These are phyloP conservation scores for Apiospora arundinis DNA, from an alignment of 2,329 filamentous ascomycete genomes.

Conservation along the genomic window DNA sequence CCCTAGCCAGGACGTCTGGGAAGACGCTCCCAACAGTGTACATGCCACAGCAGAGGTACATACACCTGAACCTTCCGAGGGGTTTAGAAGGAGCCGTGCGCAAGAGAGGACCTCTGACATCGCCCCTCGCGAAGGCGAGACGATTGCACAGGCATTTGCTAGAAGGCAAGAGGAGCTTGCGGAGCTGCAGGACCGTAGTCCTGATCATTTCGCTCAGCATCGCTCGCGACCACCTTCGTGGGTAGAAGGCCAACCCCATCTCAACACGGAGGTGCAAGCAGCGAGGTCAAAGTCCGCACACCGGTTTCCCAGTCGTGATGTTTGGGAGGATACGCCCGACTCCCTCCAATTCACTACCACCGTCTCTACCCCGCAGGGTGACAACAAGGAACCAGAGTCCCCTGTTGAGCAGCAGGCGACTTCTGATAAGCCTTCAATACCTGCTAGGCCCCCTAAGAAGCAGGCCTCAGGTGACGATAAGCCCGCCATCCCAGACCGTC, in stretches of 20 bases:
- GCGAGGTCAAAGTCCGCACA: conserved; percentile 64
- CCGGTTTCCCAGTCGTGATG: conserved; percentile 88
- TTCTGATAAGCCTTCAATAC: conserved; percentile 65
- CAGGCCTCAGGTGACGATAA: conserved; percentile 44
- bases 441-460: conserved; percentile 57
- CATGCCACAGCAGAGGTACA: conserved; percentile 82
- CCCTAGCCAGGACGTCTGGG: conserved; percentile 96
- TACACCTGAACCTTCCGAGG: conserved; percentile 71
- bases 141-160: conserved; percentile 69
- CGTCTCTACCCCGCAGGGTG: conserved; percentile 60
- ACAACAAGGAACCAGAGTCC: conserved; percentile 48
- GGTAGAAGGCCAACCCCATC: conserved; percentile 54
- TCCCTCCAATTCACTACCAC: conserved; percentile 81
- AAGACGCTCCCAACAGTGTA: conserved; percentile 88
- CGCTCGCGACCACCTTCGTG: conserved; percentile 56
- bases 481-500: conserved; percentile 57
- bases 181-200: conserved; percentile 56
- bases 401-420: conserved; percentile 38
- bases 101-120: conserved; percentile 44
- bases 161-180: conserved; percentile 70
- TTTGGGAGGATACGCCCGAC: conserved; percentile 94
- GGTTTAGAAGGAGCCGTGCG: conserved; percentile 20
- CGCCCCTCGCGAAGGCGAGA: conserved; percentile 53
- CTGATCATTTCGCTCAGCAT: conserved; percentile 60
- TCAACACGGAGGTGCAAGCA: conserved; percentile 52